These are phyloP conservation scores for Kwoniella sp. DNA, from an alignment of 768 basidiomycete species.

Conservation along the genomic window DNA sequence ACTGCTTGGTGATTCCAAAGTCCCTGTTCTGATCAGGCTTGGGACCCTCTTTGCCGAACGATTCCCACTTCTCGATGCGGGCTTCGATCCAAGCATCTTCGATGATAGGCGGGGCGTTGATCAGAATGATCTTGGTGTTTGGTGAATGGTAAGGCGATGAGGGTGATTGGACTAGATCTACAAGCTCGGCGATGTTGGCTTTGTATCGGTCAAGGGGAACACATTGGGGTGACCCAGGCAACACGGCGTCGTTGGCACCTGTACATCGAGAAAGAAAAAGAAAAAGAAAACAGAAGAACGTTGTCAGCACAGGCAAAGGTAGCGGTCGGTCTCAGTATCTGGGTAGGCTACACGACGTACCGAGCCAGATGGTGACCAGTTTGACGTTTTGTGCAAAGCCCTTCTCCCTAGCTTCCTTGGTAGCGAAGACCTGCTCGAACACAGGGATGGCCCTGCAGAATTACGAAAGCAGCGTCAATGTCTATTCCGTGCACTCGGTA, in stretches of 20 bases:
- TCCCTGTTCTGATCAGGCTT: conserved; percentile 64
- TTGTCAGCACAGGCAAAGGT: too few species aligned
- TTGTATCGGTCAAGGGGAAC: conserved; percentile 70
- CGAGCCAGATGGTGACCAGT: conserved; percentile 84
- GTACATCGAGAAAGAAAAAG: too few species aligned
- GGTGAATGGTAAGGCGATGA: conserved; percentile 70
- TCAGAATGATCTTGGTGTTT: conserved; percentile 71
- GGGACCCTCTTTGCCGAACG: conserved; percentile 62
- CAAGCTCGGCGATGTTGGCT: conserved; percentile 66
- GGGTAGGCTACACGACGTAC: too few species aligned
- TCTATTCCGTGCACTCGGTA: too few species aligned
- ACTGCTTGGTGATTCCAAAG: conserved; percentile 66
- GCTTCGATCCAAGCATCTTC: conserved; percentile 43
- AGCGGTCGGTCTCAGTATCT: too few species aligned
- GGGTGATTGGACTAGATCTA: conserved; percentile 66
- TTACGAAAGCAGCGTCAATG: neutral
- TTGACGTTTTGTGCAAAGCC: conserved; percentile 62
- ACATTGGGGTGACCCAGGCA: conserved; percentile 69
- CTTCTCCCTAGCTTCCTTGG: conserved; percentile 59
- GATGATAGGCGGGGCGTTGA: conserved; percentile 81
- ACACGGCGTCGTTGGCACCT: conserved; percentile 73
- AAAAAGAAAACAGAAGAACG: too few species aligned
- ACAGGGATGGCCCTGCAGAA: conserved; percentile 67
- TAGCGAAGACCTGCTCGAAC: conserved; percentile 71
- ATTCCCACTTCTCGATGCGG: conserved; percentile 63